Percentiles rank a stretch among this genome's conserved stretches.
Evolutionary conservation across 352 stramenopile genomes (phyloP).

Genomic region (Globisporangium viniferum): DNA sequence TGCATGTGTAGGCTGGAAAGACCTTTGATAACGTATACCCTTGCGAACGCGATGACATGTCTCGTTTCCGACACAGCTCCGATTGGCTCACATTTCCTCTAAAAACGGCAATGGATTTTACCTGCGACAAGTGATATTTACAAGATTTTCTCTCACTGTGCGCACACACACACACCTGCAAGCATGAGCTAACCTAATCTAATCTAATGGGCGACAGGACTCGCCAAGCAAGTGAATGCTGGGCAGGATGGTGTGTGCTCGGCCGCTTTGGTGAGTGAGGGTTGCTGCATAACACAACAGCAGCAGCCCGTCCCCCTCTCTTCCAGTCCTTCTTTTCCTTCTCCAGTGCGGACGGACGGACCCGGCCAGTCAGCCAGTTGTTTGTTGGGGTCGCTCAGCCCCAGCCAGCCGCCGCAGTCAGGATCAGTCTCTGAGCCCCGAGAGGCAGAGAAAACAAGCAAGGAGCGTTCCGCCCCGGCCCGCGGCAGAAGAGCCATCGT

Average conservation of each 20-base stretch:
- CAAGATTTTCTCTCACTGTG: conserved; percentile 6
- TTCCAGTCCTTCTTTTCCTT: conserved; percentile 7
- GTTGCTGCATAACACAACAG: background rate
- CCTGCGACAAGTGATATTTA: conserved; percentile 1
- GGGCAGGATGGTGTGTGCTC: background rate
- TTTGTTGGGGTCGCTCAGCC: background rate
- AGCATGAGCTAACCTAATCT: background rate
- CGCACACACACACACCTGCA: background rate
- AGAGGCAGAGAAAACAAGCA: conserved; percentile 10
- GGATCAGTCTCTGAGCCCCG: background rate
- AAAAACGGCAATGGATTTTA: conserved; percentile 13
- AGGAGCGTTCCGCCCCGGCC: background rate
- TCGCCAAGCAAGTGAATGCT: background rate
- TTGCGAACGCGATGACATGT: background rate
- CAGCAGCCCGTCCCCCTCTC: background rate
- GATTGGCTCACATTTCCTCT: background rate
- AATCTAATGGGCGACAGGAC: conserved; percentile 15
- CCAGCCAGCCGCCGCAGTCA: conserved; percentile 2
- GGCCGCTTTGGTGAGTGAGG: conserved; percentile 7
- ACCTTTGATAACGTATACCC: background rate
- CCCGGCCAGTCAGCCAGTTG: conserved; percentile 3
- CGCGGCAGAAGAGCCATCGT: conserved; percentile 22
- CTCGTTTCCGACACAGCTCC: background rate
- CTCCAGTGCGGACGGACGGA: conserved; percentile 4
- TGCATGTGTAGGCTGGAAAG: background rate